Conservation (phyloP, 208 protist genomes). For the Crithidia sp. region DNA sequence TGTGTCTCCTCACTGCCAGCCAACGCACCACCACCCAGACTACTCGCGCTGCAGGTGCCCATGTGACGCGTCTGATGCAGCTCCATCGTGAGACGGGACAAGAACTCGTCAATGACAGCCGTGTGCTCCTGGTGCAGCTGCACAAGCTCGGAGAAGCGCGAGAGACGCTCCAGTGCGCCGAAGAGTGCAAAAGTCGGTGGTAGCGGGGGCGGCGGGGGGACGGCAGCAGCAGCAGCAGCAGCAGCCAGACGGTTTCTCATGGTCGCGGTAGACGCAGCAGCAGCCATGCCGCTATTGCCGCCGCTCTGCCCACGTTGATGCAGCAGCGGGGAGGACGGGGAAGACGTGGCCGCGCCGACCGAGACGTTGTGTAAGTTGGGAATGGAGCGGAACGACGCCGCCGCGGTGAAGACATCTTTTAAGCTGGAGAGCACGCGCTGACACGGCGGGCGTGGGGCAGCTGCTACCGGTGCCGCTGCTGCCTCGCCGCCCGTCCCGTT, state of each 20-base stretch:
- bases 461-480: conserved; percentile 4
- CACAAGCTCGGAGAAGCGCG: conserved; percentile 54
- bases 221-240: not conserved
- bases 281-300: not conserved
- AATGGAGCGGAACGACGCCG: conserved; percentile 10
- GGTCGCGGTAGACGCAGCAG: not conserved
- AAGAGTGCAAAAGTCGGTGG: conserved; percentile 71
- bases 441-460: not conserved
- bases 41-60: conserved; percentile 5
- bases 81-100: conserved; percentile 28
- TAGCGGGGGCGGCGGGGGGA: not conserved
- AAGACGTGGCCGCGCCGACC: not conserved
- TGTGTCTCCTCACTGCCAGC: not conserved
- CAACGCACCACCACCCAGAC: not conserved
- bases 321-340: not conserved
- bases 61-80: conserved; percentile 26
- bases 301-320: conserved; percentile 11
- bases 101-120: conserved; percentile 45
- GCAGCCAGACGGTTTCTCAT: not conserved
- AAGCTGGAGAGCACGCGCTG: conserved; percentile 12
- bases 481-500: not conserved
- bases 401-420: not conserved
- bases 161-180: conserved; percentile 58
- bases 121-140: conserved; percentile 44
- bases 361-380: not conserved